phyloP scores from a whole-genome alignment of 1,284 basidiomycete genomes.

The Naganishia cerealis region DNA sequence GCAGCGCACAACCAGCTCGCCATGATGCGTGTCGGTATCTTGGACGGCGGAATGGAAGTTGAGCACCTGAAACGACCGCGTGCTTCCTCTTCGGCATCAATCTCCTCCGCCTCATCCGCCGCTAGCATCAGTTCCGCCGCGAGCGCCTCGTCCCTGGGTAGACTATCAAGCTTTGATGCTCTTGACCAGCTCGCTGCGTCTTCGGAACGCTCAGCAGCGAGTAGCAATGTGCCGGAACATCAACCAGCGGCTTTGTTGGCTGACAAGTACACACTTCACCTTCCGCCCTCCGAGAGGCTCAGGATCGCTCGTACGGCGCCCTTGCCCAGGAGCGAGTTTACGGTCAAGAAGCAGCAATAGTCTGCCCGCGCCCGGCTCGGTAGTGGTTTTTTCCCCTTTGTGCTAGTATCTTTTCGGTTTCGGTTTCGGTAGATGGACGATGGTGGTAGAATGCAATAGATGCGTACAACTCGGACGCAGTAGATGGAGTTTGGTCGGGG shows the following conservation, averaged over 20 bases:
- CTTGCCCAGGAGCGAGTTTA: slow-evolving; percentile 26
- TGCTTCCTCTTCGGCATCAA: slow-evolving; percentile 38
- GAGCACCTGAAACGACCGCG: slow-evolving; percentile 55
- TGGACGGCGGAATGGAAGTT: slow-evolving; percentile 73
- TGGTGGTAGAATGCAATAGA: neutral
- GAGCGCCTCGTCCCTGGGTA: slow-evolving; percentile 33
- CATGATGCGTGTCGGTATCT: slow-evolving; percentile 85
- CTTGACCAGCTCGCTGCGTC: slow-evolving; percentile 32
- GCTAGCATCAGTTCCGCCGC: slow-evolving; percentile 43
- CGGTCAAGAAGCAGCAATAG: slow-evolving; percentile 25
- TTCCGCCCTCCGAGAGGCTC: slow-evolving; percentile 52
- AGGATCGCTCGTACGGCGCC: slow-evolving; percentile 47
- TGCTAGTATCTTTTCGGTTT: too few species aligned
- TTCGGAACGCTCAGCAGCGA: slow-evolving; percentile 35
- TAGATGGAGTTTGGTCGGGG: neutral
- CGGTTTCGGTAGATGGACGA: neutral
- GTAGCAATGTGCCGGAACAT: slow-evolving; percentile 44
- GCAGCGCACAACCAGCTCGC: slow-evolving; percentile 76
- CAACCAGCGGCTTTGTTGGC: slow-evolving; percentile 50
- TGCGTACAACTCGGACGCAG: neutral
- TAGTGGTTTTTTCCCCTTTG: neutral
- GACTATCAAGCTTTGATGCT: slow-evolving; percentile 33
- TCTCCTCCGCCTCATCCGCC: slow-evolving; percentile 45
- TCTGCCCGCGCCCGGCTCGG: neutral
- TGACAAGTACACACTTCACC: slow-evolving; percentile 46